Evolutionary conservation across 75 land plant genomes (phyloP), one percentile per base, ranked within the genome.

Genomic region (Selaginella tamariscina): DNA sequence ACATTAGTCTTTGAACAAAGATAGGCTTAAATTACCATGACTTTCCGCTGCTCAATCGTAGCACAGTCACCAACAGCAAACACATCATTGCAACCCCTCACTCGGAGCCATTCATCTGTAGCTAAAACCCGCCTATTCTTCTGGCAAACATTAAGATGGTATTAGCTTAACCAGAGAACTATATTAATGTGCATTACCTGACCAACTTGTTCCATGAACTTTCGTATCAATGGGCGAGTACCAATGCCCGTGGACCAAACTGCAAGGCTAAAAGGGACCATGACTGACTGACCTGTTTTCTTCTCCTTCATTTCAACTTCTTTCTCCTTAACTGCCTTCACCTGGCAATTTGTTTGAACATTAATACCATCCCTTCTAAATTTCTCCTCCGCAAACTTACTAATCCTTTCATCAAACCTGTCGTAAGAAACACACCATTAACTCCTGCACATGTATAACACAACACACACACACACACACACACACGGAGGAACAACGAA

Each of bases 211-310:
- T 68, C 49, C 74, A 72, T 72, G 11, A 72, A 67, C 26, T 72
- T 66, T 0, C 68, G 9, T 27, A 72, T 30, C 5, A 72, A 0
- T 2, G 74, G 74, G 15, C 74, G 55, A 26, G 74, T 72, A 29
- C 74, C 74, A 67, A 72, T 66, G 28, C 72, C 72, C 56, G 74
- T 72, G 20, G 74, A 72, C 74, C 74, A 72, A 20, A 72, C 71
- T 27, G 69, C 39, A 71, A 72, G 44, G 21, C 74, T 65, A 54
- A 33, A 72, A 32, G 74, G 74, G 5, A 72, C 18, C 29, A 64
- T 39, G 2, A 65, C 71, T 28, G 29, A 20, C 2, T 65, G 54
- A 1, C 72, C 59, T 11, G 31, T 27, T 55, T 30, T 27, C 33
- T 72, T 72, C 18, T 67, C 69, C 27, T 67, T 65, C 27, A 67